Base-by-base conservation (phyloP, 2,329 filamentous ascomycete genomes). In the Botrytis paeoniae region DNA sequence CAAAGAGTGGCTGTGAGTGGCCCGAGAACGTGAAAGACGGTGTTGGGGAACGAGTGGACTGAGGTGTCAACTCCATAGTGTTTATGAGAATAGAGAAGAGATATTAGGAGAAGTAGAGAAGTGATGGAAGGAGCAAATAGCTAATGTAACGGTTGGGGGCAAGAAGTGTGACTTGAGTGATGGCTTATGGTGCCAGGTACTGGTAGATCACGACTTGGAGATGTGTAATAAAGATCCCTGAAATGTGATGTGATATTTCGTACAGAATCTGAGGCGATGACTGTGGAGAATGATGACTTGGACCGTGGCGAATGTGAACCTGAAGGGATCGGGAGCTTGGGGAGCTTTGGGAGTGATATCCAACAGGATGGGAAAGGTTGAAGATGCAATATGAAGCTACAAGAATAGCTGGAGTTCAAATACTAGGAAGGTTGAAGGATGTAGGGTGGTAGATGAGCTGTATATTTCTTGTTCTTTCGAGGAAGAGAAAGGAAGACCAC, bases 51-150 rank as follows among this genome's bases (percentile, higher is more conserved):
- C 76, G 77, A 65, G 76, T 72, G 43, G 80, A 80, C 75, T 79
- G 78, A 73, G 79, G 80, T 74, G 79, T 80, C 72, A 81, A 72
- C 35, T 80, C 79, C 80, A 81, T 81, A 35, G 74, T 77, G 75
- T 75, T 69, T 35, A 65, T 65, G 63, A 72, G 73, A 75, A 73
- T 61, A 74, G 65, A 66, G 72, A 73, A 68, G 64, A 48, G 70
- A 68, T 72, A 74, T 60, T n/a, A 61, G 65, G 65, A 69, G 29
- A 43, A 59, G 68, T 70, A 63, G 35, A 73, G 72, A 76, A 73
- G 48, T 75, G 66, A 62, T 64, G 73, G 54, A 62, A 63, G 54
- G 61, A 73, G 41, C 29, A 68, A 48, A 61, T 61, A 72, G 32
- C 65, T 62, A 43, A 66, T 72, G 43, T 43, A 41, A 68, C 29